Evolutionary conservation across 2,329 filamentous ascomycete genomes (phyloP), one percentile per base, ranked within the genome.

Genomic region (Thelonectria blattea): DNA sequence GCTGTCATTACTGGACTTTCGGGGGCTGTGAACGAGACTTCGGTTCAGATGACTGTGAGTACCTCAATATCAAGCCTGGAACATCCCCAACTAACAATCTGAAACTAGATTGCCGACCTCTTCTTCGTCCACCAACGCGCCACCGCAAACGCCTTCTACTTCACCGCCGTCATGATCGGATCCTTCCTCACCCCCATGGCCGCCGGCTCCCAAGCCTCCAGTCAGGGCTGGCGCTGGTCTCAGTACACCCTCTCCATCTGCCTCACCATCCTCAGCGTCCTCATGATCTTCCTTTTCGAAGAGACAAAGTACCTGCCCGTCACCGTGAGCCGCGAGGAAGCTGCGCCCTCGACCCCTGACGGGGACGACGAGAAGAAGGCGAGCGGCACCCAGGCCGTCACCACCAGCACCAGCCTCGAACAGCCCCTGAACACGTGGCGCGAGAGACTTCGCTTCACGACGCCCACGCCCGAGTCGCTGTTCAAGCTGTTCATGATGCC

Each of bases 1-100:
- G 68, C 69, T 22, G 17, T 73, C 0, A 58, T 75, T 0, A 71
- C 71, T 8, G 77, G 78, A 0, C 54, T 79, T 15, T 73, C 75
- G 1, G 76, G 75, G 4, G 74, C 77, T 2, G 73, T 74, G 1
- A 79, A 78, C n/a, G 76, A 79, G 46, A 73, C 75, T 1, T 72
- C 75, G 14, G 72, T 72, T 0, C 74, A 78, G 46, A 78, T 80
- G 64, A 79, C 74, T 1, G 72, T 73, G 7, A 61, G 65, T 56
- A 9, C 15, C 39, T 42, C 17, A 17, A 8, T 42, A n/a, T 17
- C 17, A 17, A 42, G 7, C 9, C 39, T n/a, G 2, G 4, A 2
- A 1, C 0, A 15, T 10, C 3, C 6, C 0, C 6, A 32, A 1
- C 57, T 70, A 10, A 67, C n/a, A n/a, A n/a, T n/a, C n/a, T n/a